Base-by-base conservation (phyloP, 345 rosid genomes). In the Boechera divaricarpa region DNA sequence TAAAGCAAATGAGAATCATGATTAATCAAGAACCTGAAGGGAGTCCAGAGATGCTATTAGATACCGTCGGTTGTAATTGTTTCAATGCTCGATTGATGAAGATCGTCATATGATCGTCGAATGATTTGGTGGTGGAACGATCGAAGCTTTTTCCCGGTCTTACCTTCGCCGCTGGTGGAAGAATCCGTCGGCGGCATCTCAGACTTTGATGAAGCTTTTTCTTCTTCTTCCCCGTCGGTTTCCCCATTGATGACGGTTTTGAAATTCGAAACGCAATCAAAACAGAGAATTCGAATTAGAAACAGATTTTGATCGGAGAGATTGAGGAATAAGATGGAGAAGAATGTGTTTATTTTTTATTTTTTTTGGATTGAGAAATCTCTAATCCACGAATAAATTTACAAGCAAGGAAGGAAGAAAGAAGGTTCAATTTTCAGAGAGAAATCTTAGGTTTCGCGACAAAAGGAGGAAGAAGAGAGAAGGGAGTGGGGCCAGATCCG, bases 101-200 rank as follows among this genome's bases (percentile, higher is more conserved):
- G 69, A 92, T 82, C 18, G 84, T 92, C 35, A 94, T 94, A 81
- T 94, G 97, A 18, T 94, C 92, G 77, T 94, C 98, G 42, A 94
- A 82, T 7, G 89, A 81, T 53, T 89, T 94, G 0, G 96, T 81
- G 41, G 81, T 61, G 15, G 83, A 77, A 13, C 88, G 87, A 54
- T 87, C 90, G 51, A 81, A 65, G 51, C 67, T 80, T 16, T 16
- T 16, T 16, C 16, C 16, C 16, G 16, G 16, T 16, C 16, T 16
- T 16, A 16, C 16, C 16, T 52, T 51, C 55, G 69, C 78, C 63
- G 45, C 36, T 31, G 42, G 67, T 79, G 9, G 70, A 61, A 71
- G 77, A 16, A 70, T 72, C 86, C 47, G 86, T 85, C 13, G 80
- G 70, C 16, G 74, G 31, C 0, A 9, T 72, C 2, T 67, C 83